Conservation (phyloP, 1,284 basidiomycete species). For the Boletus smithii region DNA sequence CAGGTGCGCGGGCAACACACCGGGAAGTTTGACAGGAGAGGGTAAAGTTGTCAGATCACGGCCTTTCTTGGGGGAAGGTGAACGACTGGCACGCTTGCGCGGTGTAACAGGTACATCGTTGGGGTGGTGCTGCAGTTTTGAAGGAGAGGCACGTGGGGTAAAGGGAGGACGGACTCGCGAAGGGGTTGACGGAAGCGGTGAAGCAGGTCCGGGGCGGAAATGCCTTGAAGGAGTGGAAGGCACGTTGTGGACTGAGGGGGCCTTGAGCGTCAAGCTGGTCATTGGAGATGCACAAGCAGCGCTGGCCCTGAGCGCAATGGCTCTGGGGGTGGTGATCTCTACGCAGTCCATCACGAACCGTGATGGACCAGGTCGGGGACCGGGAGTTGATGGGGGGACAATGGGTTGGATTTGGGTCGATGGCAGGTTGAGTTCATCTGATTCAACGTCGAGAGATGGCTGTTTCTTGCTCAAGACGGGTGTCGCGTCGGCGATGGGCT, state of each 20-base stretch:
- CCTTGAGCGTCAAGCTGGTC: too few relatives aligned
- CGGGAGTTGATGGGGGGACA: constrained; percentile 33
- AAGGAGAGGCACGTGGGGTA: constrained; percentile 20
- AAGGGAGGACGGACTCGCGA: constrained; percentile 26
- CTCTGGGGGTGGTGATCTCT: constrained; percentile 36
- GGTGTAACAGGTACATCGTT: constrained; percentile 21
- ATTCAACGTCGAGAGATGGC: too few relatives aligned
- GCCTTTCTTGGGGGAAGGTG: constrained; percentile 22
- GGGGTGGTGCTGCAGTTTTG: too few relatives aligned
- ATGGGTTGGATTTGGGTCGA: too few relatives aligned
- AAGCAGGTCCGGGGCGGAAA: neutral
- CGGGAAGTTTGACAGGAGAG: constrained; percentile 24
- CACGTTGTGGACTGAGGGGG: neutral
- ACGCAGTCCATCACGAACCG: constrained; percentile 41
- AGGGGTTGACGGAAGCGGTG: constrained; percentile 23
- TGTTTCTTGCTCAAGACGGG: too few relatives aligned
- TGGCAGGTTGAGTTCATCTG: constrained; percentile 41
- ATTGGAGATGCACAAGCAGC: too few relatives aligned
- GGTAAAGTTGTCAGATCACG: neutral
- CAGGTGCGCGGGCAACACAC: constrained; percentile 38
- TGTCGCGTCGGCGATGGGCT: too few relatives aligned
- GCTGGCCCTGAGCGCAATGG: too few relatives aligned
- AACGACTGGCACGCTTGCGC: constrained; percentile 15
- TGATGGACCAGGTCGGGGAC: constrained; percentile 19
- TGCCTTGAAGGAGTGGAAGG: constrained; percentile 26